Conservation (phyloP, 495 filamentous ascomycete species). For the Rostrohypoxylon terebratum region DNA sequence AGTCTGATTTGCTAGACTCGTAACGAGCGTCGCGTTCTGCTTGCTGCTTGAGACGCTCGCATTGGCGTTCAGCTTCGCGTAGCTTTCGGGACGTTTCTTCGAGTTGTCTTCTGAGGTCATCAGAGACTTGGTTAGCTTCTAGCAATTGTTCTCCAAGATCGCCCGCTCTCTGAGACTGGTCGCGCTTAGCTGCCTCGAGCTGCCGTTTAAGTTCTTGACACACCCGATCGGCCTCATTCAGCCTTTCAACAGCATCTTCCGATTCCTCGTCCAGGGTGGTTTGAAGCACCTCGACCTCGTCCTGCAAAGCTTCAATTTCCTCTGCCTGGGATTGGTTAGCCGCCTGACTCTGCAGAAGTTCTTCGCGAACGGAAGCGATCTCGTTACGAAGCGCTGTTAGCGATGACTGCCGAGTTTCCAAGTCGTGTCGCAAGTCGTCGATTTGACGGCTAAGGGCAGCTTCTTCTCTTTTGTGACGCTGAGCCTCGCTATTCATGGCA, state of each 20-base stretch:
- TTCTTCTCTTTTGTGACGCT: conserved; percentile 58
- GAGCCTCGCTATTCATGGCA: conserved; percentile 60
- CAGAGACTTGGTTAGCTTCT: conserved; percentile 77
- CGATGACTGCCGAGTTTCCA: conserved; percentile 58
- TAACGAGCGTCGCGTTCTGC: conserved; percentile 58
- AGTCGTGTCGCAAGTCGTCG: conserved; percentile 58
- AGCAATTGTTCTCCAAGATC: conserved; percentile 76
- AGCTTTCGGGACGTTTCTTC: conserved; percentile 53
- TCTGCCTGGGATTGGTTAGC: conserved; percentile 72
- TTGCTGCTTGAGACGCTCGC: conserved; percentile 57
- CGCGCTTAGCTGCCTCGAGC: conserved; percentile 55
- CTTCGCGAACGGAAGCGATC: conserved; percentile 68
- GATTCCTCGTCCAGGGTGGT: conserved; percentile 79
- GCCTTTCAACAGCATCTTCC: conserved; percentile 69
- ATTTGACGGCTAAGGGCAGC: conserved; percentile 56
- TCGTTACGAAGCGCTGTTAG: conserved; percentile 58
- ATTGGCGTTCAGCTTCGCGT: conserved; percentile 55
- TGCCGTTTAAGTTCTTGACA: conserved; percentile 64
- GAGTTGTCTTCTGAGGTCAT: conserved; percentile 71
- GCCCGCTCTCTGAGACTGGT: conserved; percentile 54
- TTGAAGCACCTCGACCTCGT: conserved; percentile 83
- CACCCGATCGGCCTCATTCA: conserved; percentile 60
- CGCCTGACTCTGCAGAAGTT: conserved; percentile 73
- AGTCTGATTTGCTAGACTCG: conserved; percentile 66
- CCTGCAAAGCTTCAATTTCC: conserved; percentile 79